Percentiles rank a stretch among this genome's conserved stretches.
These are phyloP conservation scores for Monilinia vaccinii-corymbosi DNA, from an alignment of 2,329 filamentous ascomycete species.

Conservation along the genomic window DNA sequence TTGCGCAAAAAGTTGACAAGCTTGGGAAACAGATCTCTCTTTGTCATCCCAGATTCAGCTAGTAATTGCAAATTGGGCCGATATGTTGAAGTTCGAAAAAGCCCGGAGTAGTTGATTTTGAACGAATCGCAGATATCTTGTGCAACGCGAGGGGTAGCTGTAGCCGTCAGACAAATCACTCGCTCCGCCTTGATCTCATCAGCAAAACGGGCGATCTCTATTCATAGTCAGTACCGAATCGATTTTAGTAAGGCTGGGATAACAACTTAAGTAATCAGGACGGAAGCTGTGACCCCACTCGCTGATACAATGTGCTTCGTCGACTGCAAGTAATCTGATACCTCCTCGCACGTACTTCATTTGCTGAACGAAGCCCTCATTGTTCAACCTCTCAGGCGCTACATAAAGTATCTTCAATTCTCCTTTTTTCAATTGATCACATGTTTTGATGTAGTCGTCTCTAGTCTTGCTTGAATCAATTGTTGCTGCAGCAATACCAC, in stretches of 20 bases:
- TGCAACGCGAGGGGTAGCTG: conserved; percentile 47
- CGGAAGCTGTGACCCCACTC: conserved; percentile 45
- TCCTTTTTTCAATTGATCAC: conserved; percentile 39
- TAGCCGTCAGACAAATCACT: conserved; percentile 51
- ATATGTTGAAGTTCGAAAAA: conserved; percentile 52
- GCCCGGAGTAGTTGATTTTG: conserved; percentile 36
- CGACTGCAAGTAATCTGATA: conserved; percentile 46
- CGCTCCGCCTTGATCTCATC: conserved; percentile 47
- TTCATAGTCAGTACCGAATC: conserved; percentile 4
- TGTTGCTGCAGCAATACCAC: conserved; percentile 43
- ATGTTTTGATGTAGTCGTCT: conserved; percentile 33
- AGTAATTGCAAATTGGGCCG: conserved; percentile 44
- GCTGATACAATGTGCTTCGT: conserved; percentile 51
- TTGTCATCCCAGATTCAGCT: conserved; percentile 36
- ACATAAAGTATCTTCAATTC: conserved; percentile 47
- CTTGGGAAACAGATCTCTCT: conserved; percentile 37
- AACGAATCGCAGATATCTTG: conserved; percentile 46
- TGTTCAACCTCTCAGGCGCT: conserved; percentile 51
- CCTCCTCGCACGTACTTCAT: conserved; percentile 47
- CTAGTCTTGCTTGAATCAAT: conserved; percentile 46
- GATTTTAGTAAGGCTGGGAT: not conserved
- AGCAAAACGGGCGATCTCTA: conserved; percentile 43
- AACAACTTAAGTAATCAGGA: conserved; percentile 40
- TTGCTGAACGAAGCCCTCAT: conserved; percentile 48
- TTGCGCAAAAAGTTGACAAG: conserved; percentile 40